A percentile compares a stretch with the other conserved stretches of the same genome.
Conservation (phyloP, 176 grass and related monocot genomes). For the Pharus latifolius region DNA sequence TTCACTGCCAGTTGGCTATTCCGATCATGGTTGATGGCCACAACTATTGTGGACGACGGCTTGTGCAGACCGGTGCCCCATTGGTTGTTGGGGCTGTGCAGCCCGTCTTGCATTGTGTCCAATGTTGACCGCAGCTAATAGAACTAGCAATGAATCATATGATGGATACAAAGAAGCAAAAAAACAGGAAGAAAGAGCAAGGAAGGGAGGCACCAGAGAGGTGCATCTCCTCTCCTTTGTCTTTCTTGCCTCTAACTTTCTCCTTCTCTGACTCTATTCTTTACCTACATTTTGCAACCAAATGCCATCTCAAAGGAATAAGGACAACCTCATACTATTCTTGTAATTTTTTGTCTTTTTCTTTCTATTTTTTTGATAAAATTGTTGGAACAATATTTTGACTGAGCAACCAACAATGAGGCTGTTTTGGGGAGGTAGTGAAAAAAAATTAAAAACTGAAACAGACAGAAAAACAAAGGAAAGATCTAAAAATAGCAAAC, state of each 20-base stretch:
- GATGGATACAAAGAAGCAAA: neutral
- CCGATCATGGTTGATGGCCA: constrained; percentile 55
- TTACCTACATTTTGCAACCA: neutral
- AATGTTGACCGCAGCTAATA: no score
- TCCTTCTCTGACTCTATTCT: neutral
- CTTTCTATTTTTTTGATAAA: neutral
- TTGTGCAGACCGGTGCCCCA: constrained; percentile 12
- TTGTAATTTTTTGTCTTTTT: neutral
- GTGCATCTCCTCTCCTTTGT: constrained; percentile 11
- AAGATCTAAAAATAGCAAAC: constrained; percentile 12
- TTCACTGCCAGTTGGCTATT: constrained; percentile 77
- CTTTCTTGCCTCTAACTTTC: constrained; percentile 8
- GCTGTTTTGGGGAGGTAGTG: neutral
- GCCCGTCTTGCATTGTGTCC: constrained; percentile 24
- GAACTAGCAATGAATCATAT: neutral
- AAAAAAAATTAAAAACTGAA: neutral
- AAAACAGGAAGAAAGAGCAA: constrained; percentile 1
- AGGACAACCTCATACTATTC: constrained; percentile 37
- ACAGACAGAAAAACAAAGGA: neutral
- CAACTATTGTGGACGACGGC: constrained; percentile 9
- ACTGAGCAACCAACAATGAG: constrained; percentile 20
- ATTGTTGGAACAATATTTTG: neutral
- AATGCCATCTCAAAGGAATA: constrained; percentile 16
- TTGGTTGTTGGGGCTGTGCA: constrained; percentile 25
- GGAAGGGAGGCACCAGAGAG: constrained; percentile 31